Evolutionary conservation across 129 eudicot genomes (phyloP).

Genomic region (Sambucus nigra): DNA sequence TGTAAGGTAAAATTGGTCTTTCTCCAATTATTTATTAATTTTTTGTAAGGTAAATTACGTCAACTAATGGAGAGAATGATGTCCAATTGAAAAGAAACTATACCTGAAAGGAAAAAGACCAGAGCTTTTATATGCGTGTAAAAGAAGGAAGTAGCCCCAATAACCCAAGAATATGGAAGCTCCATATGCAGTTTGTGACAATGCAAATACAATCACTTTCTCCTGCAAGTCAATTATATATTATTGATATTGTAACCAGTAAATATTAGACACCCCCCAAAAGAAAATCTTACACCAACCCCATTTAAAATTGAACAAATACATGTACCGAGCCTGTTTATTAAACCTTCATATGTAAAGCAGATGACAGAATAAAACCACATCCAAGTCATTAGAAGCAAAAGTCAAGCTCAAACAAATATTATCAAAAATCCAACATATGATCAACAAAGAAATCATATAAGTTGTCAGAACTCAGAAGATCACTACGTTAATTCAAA

Average conservation of each 20-base stretch:
- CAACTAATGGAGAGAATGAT: background rate
- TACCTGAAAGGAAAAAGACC: slow-evolving; percentile 86
- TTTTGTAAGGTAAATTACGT: background rate
- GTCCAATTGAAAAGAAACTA: slow-evolving; percentile 3
- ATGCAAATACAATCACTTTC: slow-evolving; percentile 68
- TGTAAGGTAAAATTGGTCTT: too few species aligned
- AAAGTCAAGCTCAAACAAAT: slow-evolving; percentile 2
- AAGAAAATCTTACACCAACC: background rate
- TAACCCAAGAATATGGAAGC: slow-evolving; percentile 70
- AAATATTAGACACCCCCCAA: background rate
- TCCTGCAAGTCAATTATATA: slow-evolving; percentile 45
- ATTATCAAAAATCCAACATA: slow-evolving; percentile 4
- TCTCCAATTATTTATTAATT: background rate
- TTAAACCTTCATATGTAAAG: too few species aligned
- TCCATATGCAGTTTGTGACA: slow-evolving; percentile 83
- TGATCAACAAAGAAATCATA: background rate
- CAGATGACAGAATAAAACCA: background rate
- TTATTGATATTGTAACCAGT: background rate
- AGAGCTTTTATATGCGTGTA: slow-evolving; percentile 31
- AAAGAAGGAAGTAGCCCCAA: slow-evolving; percentile 80
- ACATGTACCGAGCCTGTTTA: too few species aligned
- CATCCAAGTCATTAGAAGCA: background rate
- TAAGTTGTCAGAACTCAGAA: slow-evolving; percentile 4
- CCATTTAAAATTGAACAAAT: too few species aligned
- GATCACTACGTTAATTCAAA: background rate